Conservation (phyloP, 2,329 filamentous ascomycete genomes). For the Pseudogymnoascus sp. region DNA sequence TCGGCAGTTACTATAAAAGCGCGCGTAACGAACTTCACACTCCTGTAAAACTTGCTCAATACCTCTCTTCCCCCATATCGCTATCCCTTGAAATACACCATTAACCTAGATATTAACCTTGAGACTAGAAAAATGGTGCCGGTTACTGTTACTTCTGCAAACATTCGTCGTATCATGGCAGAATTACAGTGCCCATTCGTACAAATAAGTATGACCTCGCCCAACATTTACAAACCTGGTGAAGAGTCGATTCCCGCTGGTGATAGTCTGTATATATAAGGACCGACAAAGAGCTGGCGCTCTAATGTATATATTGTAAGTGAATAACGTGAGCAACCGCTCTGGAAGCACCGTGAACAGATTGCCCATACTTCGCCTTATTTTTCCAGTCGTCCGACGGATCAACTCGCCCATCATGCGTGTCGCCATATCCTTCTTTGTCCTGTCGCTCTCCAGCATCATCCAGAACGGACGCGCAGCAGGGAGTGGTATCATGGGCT, state of each 20-base stretch:
- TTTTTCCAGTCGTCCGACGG: not conserved
- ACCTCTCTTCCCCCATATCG: not conserved
- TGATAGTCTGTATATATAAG: not conserved
- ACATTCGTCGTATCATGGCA: not conserved
- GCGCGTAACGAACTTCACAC: not conserved
- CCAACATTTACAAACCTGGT: not conserved
- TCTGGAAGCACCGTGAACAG: not conserved
- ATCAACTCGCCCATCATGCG: not conserved
- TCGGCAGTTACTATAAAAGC: not conserved
- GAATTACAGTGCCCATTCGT: not conserved
- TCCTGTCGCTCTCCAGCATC: not conserved
- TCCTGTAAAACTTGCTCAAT: not conserved
- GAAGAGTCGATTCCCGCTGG: not conserved
- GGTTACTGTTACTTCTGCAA: not conserved
- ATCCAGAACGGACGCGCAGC: slow-evolving; percentile 7
- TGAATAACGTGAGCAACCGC: not conserved
- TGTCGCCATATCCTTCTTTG: not conserved
- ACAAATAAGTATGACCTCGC: not conserved
- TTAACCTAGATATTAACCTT: not conserved
- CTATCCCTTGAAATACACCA: not conserved
- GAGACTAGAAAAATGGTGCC: not conserved
- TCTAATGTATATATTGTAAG: not conserved
- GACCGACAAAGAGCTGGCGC: not conserved
- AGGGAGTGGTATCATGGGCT: slow-evolving; percentile 25
- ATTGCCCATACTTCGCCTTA: not conserved